Percentiles rank a stretch among this genome's conserved stretches.
Conservation (phyloP, 805 yeast genomes). For the Jamesozyma spencerorum region DNA sequence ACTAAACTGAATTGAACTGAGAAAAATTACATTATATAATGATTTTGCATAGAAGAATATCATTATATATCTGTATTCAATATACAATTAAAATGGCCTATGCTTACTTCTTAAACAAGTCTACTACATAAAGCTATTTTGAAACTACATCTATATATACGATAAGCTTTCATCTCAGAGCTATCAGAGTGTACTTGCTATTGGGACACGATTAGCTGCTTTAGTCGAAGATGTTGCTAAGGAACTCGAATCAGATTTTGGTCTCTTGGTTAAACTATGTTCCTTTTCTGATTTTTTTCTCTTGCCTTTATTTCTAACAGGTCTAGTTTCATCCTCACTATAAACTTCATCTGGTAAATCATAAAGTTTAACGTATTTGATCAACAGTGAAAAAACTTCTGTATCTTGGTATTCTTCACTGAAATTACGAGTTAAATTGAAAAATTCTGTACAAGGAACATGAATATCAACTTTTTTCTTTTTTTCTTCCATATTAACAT, state of each 20-base stretch:
- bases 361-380: slow-evolving; percentile 65
- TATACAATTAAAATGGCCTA: too few species aligned
- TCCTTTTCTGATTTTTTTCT: slow-evolving; percentile 22
- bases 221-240: background rate
- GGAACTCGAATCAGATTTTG: slow-evolving; percentile 21
- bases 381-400: slow-evolving; percentile 44
- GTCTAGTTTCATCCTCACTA: slow-evolving; percentile 68
- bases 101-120: too few species aligned
- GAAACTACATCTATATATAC: too few species aligned
- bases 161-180: too few species aligned
- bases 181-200: too few species aligned
- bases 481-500: slow-evolving; percentile 38
- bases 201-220: background rate
- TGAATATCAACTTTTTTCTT: slow-evolving; percentile 71
- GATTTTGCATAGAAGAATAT: too few species aligned
- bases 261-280: slow-evolving; percentile 23
- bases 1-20: too few species aligned
- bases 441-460: slow-evolving; percentile 84
- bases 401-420: slow-evolving; percentile 52
- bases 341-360: slow-evolving; percentile 83
- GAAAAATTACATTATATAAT: too few species aligned
- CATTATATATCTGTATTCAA: too few species aligned
- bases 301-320: slow-evolving; percentile 48
- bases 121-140: too few species aligned
- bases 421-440: slow-evolving; percentile 68